Conservation (phyloP, 257 asterid species). For the Gentiana macrophylla region DNA sequence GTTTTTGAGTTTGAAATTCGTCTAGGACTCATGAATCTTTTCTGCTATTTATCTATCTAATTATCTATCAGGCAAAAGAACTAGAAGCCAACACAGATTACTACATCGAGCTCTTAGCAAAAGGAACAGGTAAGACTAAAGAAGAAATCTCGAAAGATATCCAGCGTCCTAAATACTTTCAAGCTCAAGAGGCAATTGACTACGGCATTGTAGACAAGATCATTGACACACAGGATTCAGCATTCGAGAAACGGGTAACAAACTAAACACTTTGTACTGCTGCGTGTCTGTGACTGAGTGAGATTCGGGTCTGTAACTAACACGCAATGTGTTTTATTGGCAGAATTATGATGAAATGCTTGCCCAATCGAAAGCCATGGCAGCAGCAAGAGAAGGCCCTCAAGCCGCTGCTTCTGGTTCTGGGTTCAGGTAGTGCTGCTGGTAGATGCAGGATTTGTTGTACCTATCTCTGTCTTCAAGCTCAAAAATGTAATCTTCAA, state of each 20-base stretch:
- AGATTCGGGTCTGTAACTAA: slow-evolving; percentile 3
- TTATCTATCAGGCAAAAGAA: slow-evolving; percentile 58
- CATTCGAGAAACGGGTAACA: slow-evolving; percentile 71
- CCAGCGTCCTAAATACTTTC: slow-evolving; percentile 61
- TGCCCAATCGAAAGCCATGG: slow-evolving; percentile 61
- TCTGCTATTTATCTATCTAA: background rate
- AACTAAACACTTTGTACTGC: slow-evolving; percentile 1
- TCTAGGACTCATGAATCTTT: background rate
- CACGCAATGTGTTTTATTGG: background rate
- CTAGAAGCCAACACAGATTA: slow-evolving; percentile 59
- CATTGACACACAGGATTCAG: slow-evolving; percentile 44
- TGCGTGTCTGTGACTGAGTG: background rate
- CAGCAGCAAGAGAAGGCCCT: slow-evolving; percentile 40
- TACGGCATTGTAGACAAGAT: slow-evolving; percentile 90
- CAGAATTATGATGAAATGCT: slow-evolving; percentile 68
- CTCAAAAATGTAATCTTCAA: no score
- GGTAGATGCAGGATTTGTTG: no score
- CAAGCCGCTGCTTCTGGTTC: slow-evolving; percentile 68
- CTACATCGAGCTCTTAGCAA: slow-evolving; percentile 65
- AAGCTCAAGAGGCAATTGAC: slow-evolving; percentile 65
- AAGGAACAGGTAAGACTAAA: slow-evolving; percentile 72
- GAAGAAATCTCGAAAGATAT: slow-evolving; percentile 76
- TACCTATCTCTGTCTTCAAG: no score
- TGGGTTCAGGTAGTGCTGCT: slow-evolving; percentile 33
- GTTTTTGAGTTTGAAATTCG: background rate